These are phyloP conservation scores for Solanum microdontum DNA, from an alignment of 257 asterid species.

Conservation along the genomic window DNA sequence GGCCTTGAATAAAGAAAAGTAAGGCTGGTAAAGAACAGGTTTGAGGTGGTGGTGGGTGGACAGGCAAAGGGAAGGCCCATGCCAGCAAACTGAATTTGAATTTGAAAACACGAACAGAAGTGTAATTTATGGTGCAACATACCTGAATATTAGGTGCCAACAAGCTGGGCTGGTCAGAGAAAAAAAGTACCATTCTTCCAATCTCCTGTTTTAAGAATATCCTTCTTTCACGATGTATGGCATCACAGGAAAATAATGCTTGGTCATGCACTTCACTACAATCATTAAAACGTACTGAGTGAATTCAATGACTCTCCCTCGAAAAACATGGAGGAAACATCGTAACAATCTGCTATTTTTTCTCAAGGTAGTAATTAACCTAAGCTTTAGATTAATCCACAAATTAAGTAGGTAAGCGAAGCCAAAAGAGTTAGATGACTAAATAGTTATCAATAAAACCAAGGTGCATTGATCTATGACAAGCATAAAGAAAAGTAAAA, in stretches of 20 bases:
- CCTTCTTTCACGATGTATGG: constrained; percentile 87
- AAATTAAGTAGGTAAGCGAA: background rate
- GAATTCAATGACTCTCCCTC: constrained; percentile 5
- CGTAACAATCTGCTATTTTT: background rate
- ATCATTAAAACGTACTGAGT: constrained; percentile 13
- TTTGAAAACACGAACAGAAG: background rate
- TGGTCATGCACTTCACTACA: constrained; percentile 96
- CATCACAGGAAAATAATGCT: constrained; percentile 74
- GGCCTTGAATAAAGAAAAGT: background rate
- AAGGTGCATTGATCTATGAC: background rate
- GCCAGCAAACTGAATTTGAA: background rate
- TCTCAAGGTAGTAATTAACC: background rate
- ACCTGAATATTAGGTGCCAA: constrained; percentile 99
- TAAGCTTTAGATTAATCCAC: background rate
- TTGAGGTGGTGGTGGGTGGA: background rate
- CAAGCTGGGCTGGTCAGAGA: constrained; percentile 95
- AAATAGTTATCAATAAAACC: background rate
- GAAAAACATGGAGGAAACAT: constrained; percentile 8
- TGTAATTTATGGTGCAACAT: background rate
- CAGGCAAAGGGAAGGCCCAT: background rate
- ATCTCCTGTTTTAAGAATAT: constrained; percentile 91
- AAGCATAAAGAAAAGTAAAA: background rate
- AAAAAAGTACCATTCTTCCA: constrained; percentile 95
- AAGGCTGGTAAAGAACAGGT: background rate
- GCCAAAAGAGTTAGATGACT: background rate